Evolutionary conservation across 805 yeast genomes (phyloP), one percentile per base, ranked within the genome.

Genomic region (Myxozyma nipponensis): DNA sequence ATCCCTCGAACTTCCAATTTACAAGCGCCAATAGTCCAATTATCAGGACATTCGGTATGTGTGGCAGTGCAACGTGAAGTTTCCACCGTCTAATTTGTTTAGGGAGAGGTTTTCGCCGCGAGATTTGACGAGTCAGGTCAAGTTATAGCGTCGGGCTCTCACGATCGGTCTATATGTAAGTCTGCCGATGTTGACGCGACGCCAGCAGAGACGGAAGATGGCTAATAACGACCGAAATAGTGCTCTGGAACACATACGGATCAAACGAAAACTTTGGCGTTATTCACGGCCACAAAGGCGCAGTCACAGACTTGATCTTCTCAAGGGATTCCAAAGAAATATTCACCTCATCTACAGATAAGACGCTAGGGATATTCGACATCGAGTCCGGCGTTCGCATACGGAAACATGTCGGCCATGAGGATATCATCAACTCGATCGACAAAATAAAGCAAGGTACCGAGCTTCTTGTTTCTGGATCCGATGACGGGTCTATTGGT

Each of bases 231-330:
- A n/a, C n/a, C n/a, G n/a, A 22, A n/a, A 42, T 58, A 35, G 67
- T 67, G 19, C 58, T 77, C 23, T 77, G 81, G 81, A 65, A 67
- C 28, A 63, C 72, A 3, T 76, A 76, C 2, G 65, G 64, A n/a
- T 69, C 60, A 32, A 52, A 59, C 46, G 58, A 50, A 9, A 79
- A 78, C 59, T 72, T 65, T 52, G 83, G 82, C 2, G 65, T 69
- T 2, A 54, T 77, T 2, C 50, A 57, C 10, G 86, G 83, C 3
- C 87, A 83, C 61, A 82, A 81, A 51, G 76, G 79, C 4, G 87
- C 88, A 0, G 73, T 86, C 0, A 78, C 87, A 0, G 75, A 81
- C 1, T 58, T 84, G 7, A 63, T 68, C 25, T 85, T 90, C 86
- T 58, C 66, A 4, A 74, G 77, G 37, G 79, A 77, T 32, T 55